Conservation (phyloP, 371 early-diverging fungal genomes). For the Lichtheimia ornata region DNA sequence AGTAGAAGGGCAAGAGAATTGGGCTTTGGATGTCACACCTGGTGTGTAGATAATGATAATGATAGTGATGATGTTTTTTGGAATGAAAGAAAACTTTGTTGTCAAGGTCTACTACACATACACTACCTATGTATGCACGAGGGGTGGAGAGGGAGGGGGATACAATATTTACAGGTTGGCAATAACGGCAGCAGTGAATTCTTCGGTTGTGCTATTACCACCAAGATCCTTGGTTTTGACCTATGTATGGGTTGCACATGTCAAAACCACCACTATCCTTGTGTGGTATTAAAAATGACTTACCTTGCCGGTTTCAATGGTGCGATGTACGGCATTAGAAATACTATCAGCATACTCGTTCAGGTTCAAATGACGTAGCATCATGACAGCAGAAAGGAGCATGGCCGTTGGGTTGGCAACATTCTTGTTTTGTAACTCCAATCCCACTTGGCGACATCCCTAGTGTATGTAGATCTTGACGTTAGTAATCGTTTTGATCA, state of each 20-base stretch:
- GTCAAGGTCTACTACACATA: background rate
- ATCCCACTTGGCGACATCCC: conserved; percentile 94
- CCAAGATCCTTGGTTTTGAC: conserved; percentile 43
- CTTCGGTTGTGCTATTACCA: conserved; percentile 71
- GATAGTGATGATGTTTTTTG: background rate
- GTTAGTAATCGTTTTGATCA: too few species aligned
- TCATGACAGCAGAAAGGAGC: conserved; percentile 93
- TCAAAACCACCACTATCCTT: background rate
- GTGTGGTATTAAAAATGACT: background rate
- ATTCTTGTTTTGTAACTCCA: conserved; percentile 89
- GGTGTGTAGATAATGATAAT: background rate
- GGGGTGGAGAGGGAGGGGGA: background rate
- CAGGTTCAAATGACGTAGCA: conserved; percentile 93
- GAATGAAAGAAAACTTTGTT: background rate
- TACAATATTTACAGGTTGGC: conserved; percentile 52
- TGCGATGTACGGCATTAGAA: conserved; percentile 81
- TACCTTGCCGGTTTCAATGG: conserved; percentile 64
- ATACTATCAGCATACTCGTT: conserved; percentile 78
- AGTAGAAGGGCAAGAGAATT: background rate
- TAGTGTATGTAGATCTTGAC: conserved; percentile 11
- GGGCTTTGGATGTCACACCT: background rate
- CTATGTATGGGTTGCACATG: background rate
- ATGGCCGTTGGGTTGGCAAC: conserved; percentile 94
- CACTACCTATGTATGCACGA: too few species aligned
- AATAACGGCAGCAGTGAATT: conserved; percentile 86